Base-by-base conservation (phyloP, 495 filamentous ascomycete genomes). In the Paragyromitra xinjiangensis region DNA sequence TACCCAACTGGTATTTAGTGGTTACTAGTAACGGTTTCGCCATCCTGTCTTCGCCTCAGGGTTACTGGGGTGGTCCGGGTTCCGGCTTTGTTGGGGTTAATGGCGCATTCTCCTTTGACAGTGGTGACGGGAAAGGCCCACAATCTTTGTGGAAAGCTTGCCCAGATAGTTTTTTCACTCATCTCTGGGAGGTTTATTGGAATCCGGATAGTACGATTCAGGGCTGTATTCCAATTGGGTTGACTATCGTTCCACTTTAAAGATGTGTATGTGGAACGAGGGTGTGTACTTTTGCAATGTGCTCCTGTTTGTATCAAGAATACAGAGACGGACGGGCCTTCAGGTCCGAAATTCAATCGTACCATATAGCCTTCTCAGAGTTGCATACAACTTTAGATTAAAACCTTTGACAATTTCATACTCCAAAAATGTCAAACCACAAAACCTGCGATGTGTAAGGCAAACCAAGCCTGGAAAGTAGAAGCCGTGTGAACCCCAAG, bases 191-290 rank as follows among this genome's bases (percentile, higher is more conserved):
- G 42, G 12, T 67, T 3, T 19, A 39, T 37, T 67, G 44, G 42
- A 37, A 67, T 14, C 58, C 58, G 11, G 26, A 12, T 14, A 62
- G 58, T 42, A 62, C 26, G 24, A 44, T 44, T 6, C 14, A 42
- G 29, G 64, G 48, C 29, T 67, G 64, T 53, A 39, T 67, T 19
- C 45, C 45, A 14, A 51, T 67, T 39, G 64, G 64, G 26, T 50
- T 67, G 64, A 53, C 14, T 39, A 14, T 67, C 12, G 24, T 51
- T 29, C 22, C 42, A 19, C 19, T 66, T 29, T 66, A n/a, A 50
- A 24, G 22, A 42, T 6, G 29, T 50, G 64, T 34, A 34, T 34
- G 58, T 16, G 34, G 58, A 62, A 39, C 3, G 11, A 8, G 29
- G 29, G 29, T 34, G 29, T 29, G 26, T 34, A 3, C 29, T 34